Percentiles rank a stretch among this genome's conserved stretches.
Conservation (phyloP, 1,284 basidiomycete species). For the Puccinia horiana region DNA sequence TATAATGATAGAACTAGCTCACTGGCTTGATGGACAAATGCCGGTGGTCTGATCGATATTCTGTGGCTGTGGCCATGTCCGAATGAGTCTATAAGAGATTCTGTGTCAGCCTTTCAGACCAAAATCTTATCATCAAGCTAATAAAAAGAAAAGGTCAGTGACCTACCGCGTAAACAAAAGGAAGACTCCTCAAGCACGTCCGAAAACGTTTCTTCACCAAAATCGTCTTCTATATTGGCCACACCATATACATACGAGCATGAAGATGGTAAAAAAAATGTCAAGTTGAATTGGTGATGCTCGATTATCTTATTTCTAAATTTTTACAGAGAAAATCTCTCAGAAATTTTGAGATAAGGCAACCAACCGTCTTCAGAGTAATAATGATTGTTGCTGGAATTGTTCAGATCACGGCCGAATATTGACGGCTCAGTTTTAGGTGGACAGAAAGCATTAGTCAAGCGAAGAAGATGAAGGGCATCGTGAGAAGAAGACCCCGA, state of each 20-base stretch:
- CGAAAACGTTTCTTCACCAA: constrained; percentile 19
- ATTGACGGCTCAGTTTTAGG: constrained; percentile 12
- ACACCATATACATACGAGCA: not conserved
- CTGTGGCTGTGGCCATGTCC: constrained; percentile 12
- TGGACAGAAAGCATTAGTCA: constrained; percentile 27
- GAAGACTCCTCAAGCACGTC: constrained; percentile 26
- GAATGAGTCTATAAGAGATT: constrained; percentile 4
- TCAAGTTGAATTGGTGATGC: not conserved
- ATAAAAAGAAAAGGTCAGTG: not conserved
- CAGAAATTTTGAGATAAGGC: not conserved
- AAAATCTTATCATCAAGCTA: not conserved
- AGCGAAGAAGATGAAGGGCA: constrained; percentile 23
- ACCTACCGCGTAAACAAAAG: constrained; percentile 19
- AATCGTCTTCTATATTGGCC: not conserved
- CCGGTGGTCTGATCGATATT: constrained; percentile 25
- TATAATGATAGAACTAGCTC: not conserved
- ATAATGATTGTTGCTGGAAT: not conserved
- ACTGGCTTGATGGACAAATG: constrained; percentile 22
- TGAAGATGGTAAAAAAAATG: not conserved
- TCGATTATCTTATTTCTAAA: too few species aligned
- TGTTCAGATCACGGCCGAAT: constrained; percentile 6
- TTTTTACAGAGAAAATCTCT: not conserved
- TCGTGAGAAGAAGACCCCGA: not conserved
- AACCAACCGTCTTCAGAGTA: constrained; percentile 15
- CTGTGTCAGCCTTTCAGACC: not conserved